Evolutionary conservation across 805 yeast species (phyloP).

Genomic region (Ogataea trehaloabstinens): DNA sequence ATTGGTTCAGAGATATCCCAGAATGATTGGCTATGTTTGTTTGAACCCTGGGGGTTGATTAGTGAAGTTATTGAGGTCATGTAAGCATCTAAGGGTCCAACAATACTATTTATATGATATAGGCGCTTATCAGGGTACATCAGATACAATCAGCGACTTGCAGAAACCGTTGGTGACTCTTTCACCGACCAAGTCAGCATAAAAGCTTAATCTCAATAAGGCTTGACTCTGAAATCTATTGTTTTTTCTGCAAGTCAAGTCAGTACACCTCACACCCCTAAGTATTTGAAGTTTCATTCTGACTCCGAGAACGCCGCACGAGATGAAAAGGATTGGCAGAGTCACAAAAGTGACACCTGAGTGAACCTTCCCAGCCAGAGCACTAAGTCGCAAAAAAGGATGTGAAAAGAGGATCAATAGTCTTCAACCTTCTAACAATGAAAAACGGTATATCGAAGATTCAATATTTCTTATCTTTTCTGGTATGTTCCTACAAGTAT

Average conservation of each 20-base stretch:
- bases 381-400: not conserved
- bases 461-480: too few species aligned
- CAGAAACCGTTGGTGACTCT: constrained; percentile 1
- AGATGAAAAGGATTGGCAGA: not conserved
- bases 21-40: constrained; percentile 2
- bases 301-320: not conserved
- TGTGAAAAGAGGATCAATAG: too few species aligned
- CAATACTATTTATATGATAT: too few species aligned
- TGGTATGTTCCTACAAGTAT: too few species aligned
- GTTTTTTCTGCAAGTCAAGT: not conserved
- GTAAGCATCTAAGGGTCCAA: too few species aligned
- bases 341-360: not conserved
- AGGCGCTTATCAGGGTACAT: not conserved
- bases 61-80: too few species aligned
- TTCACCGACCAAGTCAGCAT: not conserved
- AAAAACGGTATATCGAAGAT: too few species aligned
- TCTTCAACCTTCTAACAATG: too few species aligned
- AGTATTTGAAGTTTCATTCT: not conserved
- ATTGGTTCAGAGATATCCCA: constrained; percentile 7
- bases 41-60: too few species aligned
- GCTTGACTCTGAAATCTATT: not conserved
- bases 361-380: not conserved
- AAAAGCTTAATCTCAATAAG: not conserved
- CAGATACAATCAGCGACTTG: not conserved
- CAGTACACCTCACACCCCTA: not conserved